phyloP scores from a whole-genome alignment of 768 basidiomycete genomes.

The Fibroporia radiculosa region DNA sequence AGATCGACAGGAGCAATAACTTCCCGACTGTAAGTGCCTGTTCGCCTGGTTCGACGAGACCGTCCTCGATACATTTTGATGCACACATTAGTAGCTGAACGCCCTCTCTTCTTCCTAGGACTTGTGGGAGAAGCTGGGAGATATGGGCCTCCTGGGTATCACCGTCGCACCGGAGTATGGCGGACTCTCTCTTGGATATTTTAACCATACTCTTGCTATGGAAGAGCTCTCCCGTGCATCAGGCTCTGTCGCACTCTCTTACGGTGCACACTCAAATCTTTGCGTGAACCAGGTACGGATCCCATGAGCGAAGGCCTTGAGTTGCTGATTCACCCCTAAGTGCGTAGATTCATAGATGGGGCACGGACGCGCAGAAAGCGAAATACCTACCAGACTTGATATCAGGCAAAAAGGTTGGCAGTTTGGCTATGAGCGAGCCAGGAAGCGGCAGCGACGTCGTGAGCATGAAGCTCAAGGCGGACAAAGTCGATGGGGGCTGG shows the following conservation, averaged over 20 bases:
- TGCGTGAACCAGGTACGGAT: conserved; percentile 43
- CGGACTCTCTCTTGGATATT: conserved; percentile 79
- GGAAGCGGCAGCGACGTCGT: conserved; percentile 94
- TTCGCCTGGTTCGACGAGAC: neutral
- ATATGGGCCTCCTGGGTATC: conserved; percentile 87
- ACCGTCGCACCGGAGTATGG: conserved; percentile 77
- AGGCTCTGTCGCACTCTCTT: conserved; percentile 87
- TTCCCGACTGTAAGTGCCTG: conserved; percentile 56
- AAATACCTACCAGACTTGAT: conserved; percentile 81
- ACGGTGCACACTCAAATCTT: conserved; percentile 88
- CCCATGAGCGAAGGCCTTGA: neutral
- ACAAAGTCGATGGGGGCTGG: conserved; percentile 71
- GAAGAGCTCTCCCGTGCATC: conserved; percentile 88
- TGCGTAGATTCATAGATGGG: conserved; percentile 62
- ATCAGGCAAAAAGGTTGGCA: conserved; percentile 76
- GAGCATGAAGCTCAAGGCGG: conserved; percentile 81
- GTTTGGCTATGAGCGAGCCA: conserved; percentile 91
- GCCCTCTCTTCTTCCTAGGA: no score
- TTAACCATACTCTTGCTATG: conserved; percentile 89
- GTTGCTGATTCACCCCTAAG: neutral
- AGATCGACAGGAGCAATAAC: conserved; percentile 79
- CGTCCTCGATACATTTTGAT: neutral
- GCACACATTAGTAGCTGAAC: no score
- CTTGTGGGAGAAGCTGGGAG: conserved; percentile 83
- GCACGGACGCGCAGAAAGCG: conserved; percentile 73